These are phyloP conservation scores for Alnus rubra DNA, from an alignment of 306 rosid species.

Conservation along the genomic window DNA sequence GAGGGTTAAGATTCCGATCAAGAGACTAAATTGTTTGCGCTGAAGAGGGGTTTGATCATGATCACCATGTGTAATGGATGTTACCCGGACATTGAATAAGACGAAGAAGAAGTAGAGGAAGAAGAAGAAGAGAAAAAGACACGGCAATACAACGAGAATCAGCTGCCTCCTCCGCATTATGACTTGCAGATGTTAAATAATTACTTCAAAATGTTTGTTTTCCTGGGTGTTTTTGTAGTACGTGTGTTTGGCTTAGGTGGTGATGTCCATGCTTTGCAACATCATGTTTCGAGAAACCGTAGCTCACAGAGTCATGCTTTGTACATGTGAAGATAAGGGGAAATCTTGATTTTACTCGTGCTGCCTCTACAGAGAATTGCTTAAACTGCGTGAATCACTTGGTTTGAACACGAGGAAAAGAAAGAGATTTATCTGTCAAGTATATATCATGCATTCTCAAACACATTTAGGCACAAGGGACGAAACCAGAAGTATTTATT, in stretches of 20 bases:
- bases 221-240: not conserved
- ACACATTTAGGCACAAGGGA: not conserved
- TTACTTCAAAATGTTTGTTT: not conserved
- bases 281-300: not conserved
- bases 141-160: constrained; percentile 2
- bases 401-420: not conserved
- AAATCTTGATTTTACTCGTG: not conserved
- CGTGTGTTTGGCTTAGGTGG: not conserved
- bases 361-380: not conserved
- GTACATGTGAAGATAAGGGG: not conserved
- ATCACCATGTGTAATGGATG: not conserved
- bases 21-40: constrained; percentile 18
- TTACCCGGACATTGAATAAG: constrained; percentile 12
- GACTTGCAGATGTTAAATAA: not conserved
- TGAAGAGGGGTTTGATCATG: not conserved
- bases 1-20: constrained; percentile 34
- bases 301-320: not conserved
- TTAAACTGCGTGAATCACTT: not conserved
- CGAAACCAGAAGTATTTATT: too few relatives aligned
- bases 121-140: constrained; percentile 20
- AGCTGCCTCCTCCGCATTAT: constrained; percentile 19
- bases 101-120: constrained; percentile 9
- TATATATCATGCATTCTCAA: not conserved
- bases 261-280: not conserved
- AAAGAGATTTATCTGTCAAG: too few relatives aligned